Conservation (phyloP, 805 yeast species). For the Grigorovia humatica region DNA sequence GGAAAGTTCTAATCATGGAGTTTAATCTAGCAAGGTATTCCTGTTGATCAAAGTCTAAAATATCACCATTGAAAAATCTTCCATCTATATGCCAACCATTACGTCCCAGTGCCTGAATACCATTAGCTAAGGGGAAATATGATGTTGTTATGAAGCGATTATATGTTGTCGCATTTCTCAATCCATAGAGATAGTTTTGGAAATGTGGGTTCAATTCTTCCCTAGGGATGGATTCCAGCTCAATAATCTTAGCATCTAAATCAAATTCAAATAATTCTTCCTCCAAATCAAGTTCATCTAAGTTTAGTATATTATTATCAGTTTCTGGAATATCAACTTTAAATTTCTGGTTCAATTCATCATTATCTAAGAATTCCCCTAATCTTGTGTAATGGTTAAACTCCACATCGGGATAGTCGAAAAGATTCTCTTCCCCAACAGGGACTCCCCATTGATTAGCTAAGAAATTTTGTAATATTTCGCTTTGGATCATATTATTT, state of each 20-base stretch:
- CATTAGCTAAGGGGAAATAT: constrained; percentile 26
- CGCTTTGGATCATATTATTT: constrained; percentile 18
- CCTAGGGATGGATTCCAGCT: constrained; percentile 14
- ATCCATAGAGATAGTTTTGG: constrained; percentile 26
- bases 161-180: constrained; percentile 25
- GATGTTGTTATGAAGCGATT: constrained; percentile 29
- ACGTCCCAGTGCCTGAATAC: background rate
- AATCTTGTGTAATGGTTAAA: constrained; percentile 16
- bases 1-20: constrained; percentile 42
- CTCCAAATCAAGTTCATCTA: constrained; percentile 10
- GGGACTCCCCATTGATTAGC: background rate
- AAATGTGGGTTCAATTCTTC: constrained; percentile 13
- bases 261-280: constrained; percentile 23
- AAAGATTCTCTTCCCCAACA: background rate
- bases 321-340: constrained; percentile 9
- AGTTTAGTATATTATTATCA: constrained; percentile 8
- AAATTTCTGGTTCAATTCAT: constrained; percentile 4
- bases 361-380: constrained; percentile 12
- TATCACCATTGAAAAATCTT: constrained; percentile 46
- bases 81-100: constrained; percentile 42
- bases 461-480: constrained; percentile 9
- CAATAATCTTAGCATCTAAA: constrained; percentile 14
- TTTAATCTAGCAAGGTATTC: constrained; percentile 27
- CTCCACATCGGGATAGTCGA: constrained; percentile 1
- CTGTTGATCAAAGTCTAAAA: constrained; percentile 29